Evolutionary conservation across 331 rosid species (phyloP).

Genomic region (Stylosanthes scabra): DNA sequence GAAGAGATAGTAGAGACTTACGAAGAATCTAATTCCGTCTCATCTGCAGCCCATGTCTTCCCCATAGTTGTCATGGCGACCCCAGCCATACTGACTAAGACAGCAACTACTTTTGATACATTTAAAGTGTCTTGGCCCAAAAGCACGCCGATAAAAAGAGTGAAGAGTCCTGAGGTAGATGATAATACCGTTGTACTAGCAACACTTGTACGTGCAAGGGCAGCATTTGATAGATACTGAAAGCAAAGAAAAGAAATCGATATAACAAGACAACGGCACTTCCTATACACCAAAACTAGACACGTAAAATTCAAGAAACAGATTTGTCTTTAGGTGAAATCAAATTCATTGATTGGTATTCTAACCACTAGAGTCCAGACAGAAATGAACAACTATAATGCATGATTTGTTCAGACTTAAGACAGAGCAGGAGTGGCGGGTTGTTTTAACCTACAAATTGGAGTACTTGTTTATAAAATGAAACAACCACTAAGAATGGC

Average conservation of each 20-base stretch:
- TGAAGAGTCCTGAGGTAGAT: constrained; percentile 98
- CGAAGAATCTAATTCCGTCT: constrained; percentile 55
- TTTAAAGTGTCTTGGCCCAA: constrained; percentile 90
- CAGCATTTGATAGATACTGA: constrained; percentile 99
- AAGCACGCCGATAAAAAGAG: constrained; percentile 87
- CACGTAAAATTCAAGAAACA: not conserved
- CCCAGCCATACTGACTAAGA: constrained; percentile 95
- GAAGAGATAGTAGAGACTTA: constrained; percentile 51
- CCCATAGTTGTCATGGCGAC: constrained; percentile 95
- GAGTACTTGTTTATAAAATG: not conserved
- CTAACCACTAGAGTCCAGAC: constrained; percentile 12
- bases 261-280: constrained; percentile 13
- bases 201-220: constrained; percentile 97
- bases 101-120: constrained; percentile 84
- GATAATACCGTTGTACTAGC: constrained; percentile 99
- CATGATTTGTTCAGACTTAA: not conserved
- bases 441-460: not conserved
- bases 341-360: not conserved
- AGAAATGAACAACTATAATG: constrained; percentile 2
- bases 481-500: not conserved
- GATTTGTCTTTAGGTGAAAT: constrained; percentile 14
- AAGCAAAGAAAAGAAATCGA: constrained; percentile 10
- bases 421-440: not conserved
- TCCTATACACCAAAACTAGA: not conserved
- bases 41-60: constrained; percentile 97